These are phyloP conservation scores for Flaveria sonorensis DNA, from an alignment of 129 eudicot genomes.

Conservation along the genomic window DNA sequence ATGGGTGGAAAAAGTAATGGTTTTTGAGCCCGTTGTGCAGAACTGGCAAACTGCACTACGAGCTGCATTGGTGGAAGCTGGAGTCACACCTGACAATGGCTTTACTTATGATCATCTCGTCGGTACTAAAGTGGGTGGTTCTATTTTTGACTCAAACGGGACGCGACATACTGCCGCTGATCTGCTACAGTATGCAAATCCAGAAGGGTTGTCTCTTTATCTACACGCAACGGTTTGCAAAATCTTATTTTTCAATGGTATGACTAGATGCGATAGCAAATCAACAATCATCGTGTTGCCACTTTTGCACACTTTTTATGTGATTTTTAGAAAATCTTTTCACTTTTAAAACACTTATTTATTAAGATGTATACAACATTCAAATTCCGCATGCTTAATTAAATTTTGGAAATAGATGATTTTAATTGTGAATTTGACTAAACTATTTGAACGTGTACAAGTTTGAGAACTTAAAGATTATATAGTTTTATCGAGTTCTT, in stretches of 20 bases:
- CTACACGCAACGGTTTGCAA: constrained; percentile 15
- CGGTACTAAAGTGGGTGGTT: constrained; percentile 28
- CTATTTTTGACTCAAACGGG: constrained; percentile 20
- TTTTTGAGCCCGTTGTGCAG: constrained; percentile 11
- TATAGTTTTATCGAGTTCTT: no score
- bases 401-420: no score
- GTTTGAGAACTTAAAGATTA: no score
- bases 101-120: constrained; percentile 19
- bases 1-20: constrained; percentile 14
- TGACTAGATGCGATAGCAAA: not conserved
- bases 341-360: no score
- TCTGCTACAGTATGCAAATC: constrained; percentile 22
- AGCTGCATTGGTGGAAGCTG: constrained; percentile 17
- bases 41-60: constrained; percentile 13
- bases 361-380: no score
- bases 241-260: constrained; percentile 15
- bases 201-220: not conserved
- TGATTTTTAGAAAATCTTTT: no score
- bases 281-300: no score
- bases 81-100: constrained; percentile 24
- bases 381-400: no score
- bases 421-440: no score
- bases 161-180: constrained; percentile 19
- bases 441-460: no score
- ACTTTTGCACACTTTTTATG: no score